Percentiles rank a stretch among this genome's conserved stretches.
phyloP scores from a whole-genome alignment of 306 rosid genomes.

The Fragaria vesca region DNA sequence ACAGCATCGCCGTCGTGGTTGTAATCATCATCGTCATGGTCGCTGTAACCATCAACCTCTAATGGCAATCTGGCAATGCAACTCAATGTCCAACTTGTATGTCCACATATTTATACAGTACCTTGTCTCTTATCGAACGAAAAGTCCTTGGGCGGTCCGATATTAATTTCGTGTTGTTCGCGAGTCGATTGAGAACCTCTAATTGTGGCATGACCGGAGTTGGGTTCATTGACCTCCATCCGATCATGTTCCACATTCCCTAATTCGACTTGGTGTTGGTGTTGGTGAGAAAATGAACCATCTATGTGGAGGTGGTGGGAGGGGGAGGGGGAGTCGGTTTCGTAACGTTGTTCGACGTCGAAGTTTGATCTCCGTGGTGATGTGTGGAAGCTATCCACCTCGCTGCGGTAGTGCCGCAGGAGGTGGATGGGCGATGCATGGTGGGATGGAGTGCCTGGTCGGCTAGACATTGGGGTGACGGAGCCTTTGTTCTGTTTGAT shows the following conservation, averaged over 20 bases:
- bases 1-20: neutral
- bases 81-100: neutral
- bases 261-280: constrained; percentile 24
- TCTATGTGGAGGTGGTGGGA: constrained; percentile 27
- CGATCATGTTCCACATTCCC: constrained; percentile 8
- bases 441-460: constrained; percentile 52
- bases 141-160: constrained; percentile 43
- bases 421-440: constrained; percentile 59
- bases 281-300: constrained; percentile 28
- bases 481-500: constrained; percentile 52
- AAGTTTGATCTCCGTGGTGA: constrained; percentile 36
- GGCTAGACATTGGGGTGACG: constrained; percentile 48
- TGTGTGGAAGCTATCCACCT: constrained; percentile 47
- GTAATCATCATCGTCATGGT: neutral
- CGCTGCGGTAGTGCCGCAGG: constrained; percentile 44
- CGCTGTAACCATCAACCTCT: neutral
- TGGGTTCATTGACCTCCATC: constrained; percentile 14
- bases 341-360: constrained; percentile 34
- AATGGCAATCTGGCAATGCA: neutral
- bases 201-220: neutral
- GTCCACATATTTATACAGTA: neutral
- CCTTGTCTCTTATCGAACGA: constrained; percentile 49
- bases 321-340: constrained; percentile 40
- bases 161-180: constrained; percentile 24
- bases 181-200: neutral